These are phyloP conservation scores for Coemansia sp. DNA, from an alignment of 192 early-diverging fungal species.

Conservation along the genomic window DNA sequence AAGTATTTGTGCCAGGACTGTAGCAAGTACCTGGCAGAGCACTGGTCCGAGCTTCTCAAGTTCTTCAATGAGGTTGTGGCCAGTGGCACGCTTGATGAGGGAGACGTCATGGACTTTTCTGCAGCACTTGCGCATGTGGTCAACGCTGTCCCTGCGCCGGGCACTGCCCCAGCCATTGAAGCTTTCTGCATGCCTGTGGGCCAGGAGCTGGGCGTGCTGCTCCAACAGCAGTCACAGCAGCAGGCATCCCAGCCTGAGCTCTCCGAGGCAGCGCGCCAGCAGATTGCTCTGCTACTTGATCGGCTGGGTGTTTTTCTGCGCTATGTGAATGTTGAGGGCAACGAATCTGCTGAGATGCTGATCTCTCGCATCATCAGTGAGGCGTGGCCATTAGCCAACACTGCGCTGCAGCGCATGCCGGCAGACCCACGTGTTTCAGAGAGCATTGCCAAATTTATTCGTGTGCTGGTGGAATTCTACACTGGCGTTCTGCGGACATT, in stretches of 20 bases:
- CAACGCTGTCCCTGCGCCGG: conserved; percentile 65
- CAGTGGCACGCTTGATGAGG: conserved; percentile 62
- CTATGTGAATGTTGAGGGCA: conserved; percentile 32
- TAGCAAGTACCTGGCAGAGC: conserved; percentile 74
- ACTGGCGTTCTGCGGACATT: conserved; percentile 20
- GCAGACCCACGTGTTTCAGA: conserved; percentile 35
- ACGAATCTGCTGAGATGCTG: conserved; percentile 32
- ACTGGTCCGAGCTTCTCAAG: conserved; percentile 73
- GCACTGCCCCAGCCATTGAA: conserved; percentile 41
- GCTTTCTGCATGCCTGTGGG: conserved; percentile 46
- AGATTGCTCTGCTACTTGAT: conserved; percentile 37
- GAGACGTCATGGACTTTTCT: conserved; percentile 77
- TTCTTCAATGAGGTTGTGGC: conserved; percentile 73
- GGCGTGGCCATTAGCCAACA: conserved; percentile 31
- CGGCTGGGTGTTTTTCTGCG: conserved; percentile 50
- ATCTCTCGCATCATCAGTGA: conserved; percentile 32
- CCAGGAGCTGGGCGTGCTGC: conserved; percentile 34
- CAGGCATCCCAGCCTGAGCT: conserved; percentile 10
- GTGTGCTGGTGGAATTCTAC: conserved; percentile 41
- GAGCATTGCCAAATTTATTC: conserved; percentile 44
- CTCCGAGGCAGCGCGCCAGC: conserved; percentile 8
- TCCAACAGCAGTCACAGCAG: conserved; percentile 15
- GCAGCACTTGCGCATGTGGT: conserved; percentile 88
- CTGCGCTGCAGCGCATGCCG: conserved; percentile 28
- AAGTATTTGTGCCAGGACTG: conserved; percentile 90